Percentiles rank a stretch among this genome's conserved stretches.
Evolutionary conservation across 768 basidiomycete species (phyloP).

Genomic region (Naematelia encephala): DNA sequence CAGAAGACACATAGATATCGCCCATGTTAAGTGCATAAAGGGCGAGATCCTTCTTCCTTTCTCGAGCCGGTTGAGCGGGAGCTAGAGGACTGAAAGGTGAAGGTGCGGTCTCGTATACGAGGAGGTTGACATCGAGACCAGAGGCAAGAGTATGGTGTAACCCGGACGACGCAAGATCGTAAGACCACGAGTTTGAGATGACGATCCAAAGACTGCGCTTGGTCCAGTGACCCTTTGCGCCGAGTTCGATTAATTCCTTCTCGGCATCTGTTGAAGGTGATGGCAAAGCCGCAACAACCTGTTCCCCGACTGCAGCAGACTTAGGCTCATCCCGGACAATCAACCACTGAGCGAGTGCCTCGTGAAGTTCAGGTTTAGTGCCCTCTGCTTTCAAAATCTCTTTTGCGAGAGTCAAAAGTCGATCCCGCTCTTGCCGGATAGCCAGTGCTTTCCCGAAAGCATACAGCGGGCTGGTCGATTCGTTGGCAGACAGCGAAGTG

Average conservation of each 20-base stretch:
- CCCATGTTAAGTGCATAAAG: constrained; percentile 99
- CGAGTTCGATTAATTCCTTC: constrained; percentile 59
- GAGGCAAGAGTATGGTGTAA: constrained; percentile 92
- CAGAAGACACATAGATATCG: constrained; percentile 89
- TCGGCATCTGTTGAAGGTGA: constrained; percentile 54
- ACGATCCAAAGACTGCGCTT: constrained; percentile 89
- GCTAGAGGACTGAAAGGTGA: constrained; percentile 69
- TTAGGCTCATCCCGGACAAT: constrained; percentile 65
- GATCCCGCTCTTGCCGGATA: constrained; percentile 68
- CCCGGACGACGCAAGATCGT: constrained; percentile 92
- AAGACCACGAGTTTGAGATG: constrained; percentile 96
- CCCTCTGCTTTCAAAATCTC: constrained; percentile 60
- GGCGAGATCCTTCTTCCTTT: constrained; percentile 92
- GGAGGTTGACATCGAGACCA: constrained; percentile 85
- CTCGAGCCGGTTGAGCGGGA: constrained; percentile 50
- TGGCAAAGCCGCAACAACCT: constrained; percentile 61
- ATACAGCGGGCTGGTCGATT: constrained; percentile 90
- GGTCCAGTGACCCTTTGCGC: constrained; percentile 62
- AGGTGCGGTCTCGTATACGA: constrained; percentile 87
- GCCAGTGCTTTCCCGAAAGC: constrained; percentile 88
- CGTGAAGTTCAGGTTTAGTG: constrained; percentile 60
- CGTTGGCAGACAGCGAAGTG: constrained; percentile 61
- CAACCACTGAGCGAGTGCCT: constrained; percentile 71
- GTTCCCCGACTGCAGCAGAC: constrained; percentile 58
- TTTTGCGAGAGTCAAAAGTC: constrained; percentile 64